Percentiles rank a stretch among this genome's conserved stretches.
Conservation (phyloP, 1,139 yeast species). For the Geotrichum klebahnii region DNA sequence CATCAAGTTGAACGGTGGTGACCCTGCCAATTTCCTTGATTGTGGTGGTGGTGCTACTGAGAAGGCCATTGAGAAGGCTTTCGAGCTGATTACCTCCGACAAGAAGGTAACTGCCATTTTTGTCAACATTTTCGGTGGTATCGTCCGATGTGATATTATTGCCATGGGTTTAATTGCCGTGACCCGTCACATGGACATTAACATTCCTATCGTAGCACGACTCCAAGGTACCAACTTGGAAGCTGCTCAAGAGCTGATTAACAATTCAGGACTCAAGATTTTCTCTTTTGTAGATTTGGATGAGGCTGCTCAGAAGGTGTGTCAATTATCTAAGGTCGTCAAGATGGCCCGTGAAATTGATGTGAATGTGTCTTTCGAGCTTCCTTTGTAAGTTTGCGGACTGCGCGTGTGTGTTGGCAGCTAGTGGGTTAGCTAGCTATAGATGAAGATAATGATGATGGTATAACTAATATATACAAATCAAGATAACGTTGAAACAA, state of each 20-base stretch:
- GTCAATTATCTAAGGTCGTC: slow-evolving; percentile 57
- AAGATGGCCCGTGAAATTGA: slow-evolving; percentile 49
- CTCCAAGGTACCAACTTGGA: slow-evolving; percentile 96
- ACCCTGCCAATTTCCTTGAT: slow-evolving; percentile 97
- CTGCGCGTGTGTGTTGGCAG: background rate
- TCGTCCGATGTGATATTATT: slow-evolving; percentile 97
- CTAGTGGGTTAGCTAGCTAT: background rate
- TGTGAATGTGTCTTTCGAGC: slow-evolving; percentile 48
- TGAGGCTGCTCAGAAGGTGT: slow-evolving; percentile 96
- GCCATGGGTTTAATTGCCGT: slow-evolving; percentile 96
- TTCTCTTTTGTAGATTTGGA: slow-evolving; percentile 89
- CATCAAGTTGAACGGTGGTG: slow-evolving; percentile 96
- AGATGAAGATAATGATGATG: background rate
- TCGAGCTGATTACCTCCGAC: slow-evolving; percentile 87
- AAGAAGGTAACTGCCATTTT: slow-evolving; percentile 89
- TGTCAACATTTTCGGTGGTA: slow-evolving; percentile 98
- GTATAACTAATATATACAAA: background rate
- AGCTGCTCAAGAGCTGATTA: slow-evolving; percentile 80
- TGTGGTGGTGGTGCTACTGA: slow-evolving; percentile 99
- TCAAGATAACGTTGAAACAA: background rate
- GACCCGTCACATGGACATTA: slow-evolving; percentile 81
- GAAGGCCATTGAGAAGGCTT: slow-evolving; percentile 94
- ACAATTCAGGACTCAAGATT: slow-evolving; percentile 88
- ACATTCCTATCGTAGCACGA: slow-evolving; percentile 94
- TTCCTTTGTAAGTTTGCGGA: slow-evolving; percentile 39